Base-by-base conservation (phyloP, 495 filamentous ascomycete species). In the Articulospora tetracladia region DNA sequence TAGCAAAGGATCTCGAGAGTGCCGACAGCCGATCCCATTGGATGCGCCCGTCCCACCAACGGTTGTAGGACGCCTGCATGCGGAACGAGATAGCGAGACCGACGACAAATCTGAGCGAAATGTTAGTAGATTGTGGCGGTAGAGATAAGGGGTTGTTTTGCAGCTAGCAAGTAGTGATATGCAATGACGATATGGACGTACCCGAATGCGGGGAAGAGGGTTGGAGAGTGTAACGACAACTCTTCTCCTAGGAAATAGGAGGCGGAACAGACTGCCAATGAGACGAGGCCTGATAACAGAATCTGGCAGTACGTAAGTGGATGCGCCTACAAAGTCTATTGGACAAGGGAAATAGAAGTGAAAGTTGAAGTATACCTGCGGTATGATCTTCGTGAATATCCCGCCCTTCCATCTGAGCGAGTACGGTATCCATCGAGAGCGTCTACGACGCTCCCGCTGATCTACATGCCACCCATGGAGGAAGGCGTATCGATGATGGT, bases 31-130 rank as follows among this genome's bases (percentile, higher is more conserved):
- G 55, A 53, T 70, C 68, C 68, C 68, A 70, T 60, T 70, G 63
- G 11, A 54, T 66, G 13, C 68, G 66, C n/a, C 68, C 68, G 30
- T 70, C 68, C 68, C 68, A 70, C 68, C 68, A 70, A 24, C 68
- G 66, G n/a, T 57, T 58, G 36, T 70, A 70, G 28, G 67, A 65
- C 8, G 68, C 62, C 39, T 59, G 50, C 68, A 70, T 70, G 25
- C 68, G 66, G 53, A 70, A 70, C 6, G 66, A 58, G 46, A 70
- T 70, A 1, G 68, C 68, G n/a, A 70, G 54, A 13, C 63, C 63
- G 22, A 70, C 66, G 19, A 70, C 60, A 48, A 70, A 70, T 15
- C 68, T 68, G 8, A 0, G 11, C 39, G 17, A 7, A 15, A 34
- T 34, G 30, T 34, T 34, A 34, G 30, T 34, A 15, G 30, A 15